These are phyloP conservation scores for Sclerotinia subarctica DNA, from an alignment of 2,329 filamentous ascomycete species.

Conservation along the genomic window DNA sequence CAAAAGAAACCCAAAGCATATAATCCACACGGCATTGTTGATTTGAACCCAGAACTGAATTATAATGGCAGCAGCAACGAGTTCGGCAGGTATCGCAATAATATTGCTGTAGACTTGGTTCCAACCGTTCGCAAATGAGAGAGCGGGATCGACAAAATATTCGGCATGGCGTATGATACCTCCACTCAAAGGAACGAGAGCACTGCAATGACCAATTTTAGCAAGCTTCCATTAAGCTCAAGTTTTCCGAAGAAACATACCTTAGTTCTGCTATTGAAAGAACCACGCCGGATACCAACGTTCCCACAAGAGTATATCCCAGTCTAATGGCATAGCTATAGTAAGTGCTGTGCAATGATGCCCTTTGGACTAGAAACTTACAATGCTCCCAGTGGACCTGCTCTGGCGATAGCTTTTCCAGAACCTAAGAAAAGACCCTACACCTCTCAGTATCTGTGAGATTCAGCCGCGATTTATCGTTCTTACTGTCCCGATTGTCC, in stretches of 20 bases:
- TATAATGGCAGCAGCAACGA: conserved; percentile 60
- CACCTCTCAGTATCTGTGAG: not conserved
- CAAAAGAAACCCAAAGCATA: conserved; percentile 41
- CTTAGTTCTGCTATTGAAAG: conserved; percentile 51
- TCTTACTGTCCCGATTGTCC: conserved; percentile 42
- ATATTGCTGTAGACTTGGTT: conserved; percentile 39
- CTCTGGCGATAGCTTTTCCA: conserved; percentile 50
- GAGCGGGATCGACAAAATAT: conserved; percentile 40
- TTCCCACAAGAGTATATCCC: conserved; percentile 13
- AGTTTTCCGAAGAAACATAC: conserved; percentile 24
- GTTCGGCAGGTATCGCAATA: conserved; percentile 47
- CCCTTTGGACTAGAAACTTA: conserved; percentile 21
- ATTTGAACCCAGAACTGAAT: conserved; percentile 63
- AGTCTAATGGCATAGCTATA: not conserved
- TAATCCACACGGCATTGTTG: conserved; percentile 45
- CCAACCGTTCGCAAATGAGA: conserved; percentile 38
- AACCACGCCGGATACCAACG: conserved; percentile 50
- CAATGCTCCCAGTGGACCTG: conserved; percentile 50
- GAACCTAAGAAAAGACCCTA: conserved; percentile 38
- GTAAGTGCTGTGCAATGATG: not conserved
- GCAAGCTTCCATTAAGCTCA: not conserved
- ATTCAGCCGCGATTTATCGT: no score
- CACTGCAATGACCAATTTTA: conserved; percentile 3
- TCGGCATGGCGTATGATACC: conserved; percentile 39
- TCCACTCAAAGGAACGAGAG: conserved; percentile 39